These are phyloP conservation scores for Petrea volubilis DNA, from an alignment of 257 asterid genomes.

Conservation along the genomic window DNA sequence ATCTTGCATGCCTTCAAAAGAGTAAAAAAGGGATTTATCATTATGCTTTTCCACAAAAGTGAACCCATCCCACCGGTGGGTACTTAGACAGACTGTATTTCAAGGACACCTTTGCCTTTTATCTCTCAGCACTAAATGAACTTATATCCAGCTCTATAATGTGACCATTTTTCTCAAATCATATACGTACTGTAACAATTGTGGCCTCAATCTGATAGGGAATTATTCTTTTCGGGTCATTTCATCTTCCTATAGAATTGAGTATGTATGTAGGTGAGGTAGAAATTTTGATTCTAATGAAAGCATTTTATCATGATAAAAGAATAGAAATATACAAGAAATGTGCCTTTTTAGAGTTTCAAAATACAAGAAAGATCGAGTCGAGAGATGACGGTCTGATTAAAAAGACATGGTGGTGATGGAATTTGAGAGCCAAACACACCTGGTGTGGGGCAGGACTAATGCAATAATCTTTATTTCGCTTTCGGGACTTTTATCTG, in stretches of 20 bases:
- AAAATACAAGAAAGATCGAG: slow-evolving; percentile 12
- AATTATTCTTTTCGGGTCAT: slow-evolving; percentile 6
- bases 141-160: slow-evolving; percentile 13
- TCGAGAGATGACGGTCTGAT: not conserved
- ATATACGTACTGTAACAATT: not conserved
- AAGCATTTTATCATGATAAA: not conserved
- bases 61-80: slow-evolving; percentile 14
- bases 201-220: slow-evolving; percentile 4
- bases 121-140: slow-evolving; percentile 16
- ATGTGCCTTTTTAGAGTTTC: slow-evolving; percentile 1
- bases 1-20: slow-evolving; percentile 1
- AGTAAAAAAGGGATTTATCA: slow-evolving; percentile 8
- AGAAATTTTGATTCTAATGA: not conserved
- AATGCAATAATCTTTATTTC: slow-evolving; percentile 12
- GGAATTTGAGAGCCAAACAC: slow-evolving; percentile 19
- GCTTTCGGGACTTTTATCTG: not conserved
- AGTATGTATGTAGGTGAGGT: too few species aligned
- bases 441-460: slow-evolving; percentile 26
- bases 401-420: slow-evolving; percentile 13
- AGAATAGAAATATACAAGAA: slow-evolving; percentile 18
- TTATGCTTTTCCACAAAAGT: slow-evolving; percentile 28
- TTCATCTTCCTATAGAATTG: not conserved
- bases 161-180: not conserved
- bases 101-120: slow-evolving; percentile 20
- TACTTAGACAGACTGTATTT: slow-evolving; percentile 27